Conservation (phyloP, 495 filamentous ascomycete species). For the Podospora appendiculata region DNA sequence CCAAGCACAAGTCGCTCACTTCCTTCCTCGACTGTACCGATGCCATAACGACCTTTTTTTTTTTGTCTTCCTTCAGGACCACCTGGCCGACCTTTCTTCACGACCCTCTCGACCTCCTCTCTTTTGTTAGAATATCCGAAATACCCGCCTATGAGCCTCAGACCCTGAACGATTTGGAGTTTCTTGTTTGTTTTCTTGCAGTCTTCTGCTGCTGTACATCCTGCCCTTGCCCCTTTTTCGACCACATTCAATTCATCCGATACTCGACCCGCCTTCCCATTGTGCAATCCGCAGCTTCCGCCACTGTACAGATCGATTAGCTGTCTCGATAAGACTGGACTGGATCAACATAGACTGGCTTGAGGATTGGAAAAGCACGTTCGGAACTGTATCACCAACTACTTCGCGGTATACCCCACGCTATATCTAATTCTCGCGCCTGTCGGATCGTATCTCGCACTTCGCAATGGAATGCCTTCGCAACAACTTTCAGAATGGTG, state of each 20-base stretch:
- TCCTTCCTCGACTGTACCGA: conserved; percentile 42
- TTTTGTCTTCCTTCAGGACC: conserved; percentile 42
- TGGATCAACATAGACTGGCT: conserved; percentile 34
- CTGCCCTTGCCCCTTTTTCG: conserved; percentile 21
- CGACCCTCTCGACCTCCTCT: conserved; percentile 31
- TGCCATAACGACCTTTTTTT: conserved; percentile 60
- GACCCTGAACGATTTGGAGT: conserved; percentile 53
- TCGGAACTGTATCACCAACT: conserved; percentile 25
- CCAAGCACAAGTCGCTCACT: conserved; percentile 29
- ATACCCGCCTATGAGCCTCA: conserved; percentile 59
- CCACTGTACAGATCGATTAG: conserved; percentile 34
- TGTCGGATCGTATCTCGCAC: conserved; percentile 9
- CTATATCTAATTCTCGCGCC: conserved; percentile 22
- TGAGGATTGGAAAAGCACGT: conserved; percentile 27
- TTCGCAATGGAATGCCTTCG: conserved; percentile 71
- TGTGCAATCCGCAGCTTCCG: conserved; percentile 4
- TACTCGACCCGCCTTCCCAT: conserved; percentile 19
- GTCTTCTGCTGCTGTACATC: conserved; percentile 39
- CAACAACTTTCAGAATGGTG: conserved; percentile 63
- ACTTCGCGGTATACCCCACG: conserved; percentile 6
- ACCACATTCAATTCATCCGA: conserved; percentile 6
- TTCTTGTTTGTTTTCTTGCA: conserved; percentile 35
- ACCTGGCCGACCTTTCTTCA: conserved; percentile 35
- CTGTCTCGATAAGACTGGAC: conserved; percentile 25
- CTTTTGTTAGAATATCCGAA: conserved; percentile 43